Percentiles rank a stretch among this genome's conserved stretches.
phyloP scores from a whole-genome alignment of 768 basidiomycete genomes.

The Kwoniella bestiolae region DNA sequence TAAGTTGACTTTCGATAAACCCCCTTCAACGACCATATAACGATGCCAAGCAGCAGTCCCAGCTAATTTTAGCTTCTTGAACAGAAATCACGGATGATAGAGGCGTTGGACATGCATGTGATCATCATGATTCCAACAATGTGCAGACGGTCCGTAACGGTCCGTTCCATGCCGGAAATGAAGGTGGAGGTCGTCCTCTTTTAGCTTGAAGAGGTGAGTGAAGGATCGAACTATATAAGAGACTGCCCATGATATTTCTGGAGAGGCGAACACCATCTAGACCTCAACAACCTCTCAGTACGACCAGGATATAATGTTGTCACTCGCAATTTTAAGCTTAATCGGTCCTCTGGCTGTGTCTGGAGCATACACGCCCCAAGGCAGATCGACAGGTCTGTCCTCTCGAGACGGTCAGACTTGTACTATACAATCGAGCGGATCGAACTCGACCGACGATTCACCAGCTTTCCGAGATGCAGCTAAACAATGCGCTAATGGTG shows the following conservation, averaged over 20 bases:
- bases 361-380: constrained; percentile 9
- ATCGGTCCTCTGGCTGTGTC: constrained; percentile 3
- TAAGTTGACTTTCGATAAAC: no score
- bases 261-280: no score
- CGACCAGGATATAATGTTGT: not conserved
- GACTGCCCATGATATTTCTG: no score
- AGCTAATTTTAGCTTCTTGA: no score
- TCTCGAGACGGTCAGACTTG: constrained; percentile 10
- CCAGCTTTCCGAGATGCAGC: constrained; percentile 31
- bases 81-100: not conserved
- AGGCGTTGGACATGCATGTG: not conserved
- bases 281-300: no score
- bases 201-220: not conserved
- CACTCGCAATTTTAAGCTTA: not conserved
- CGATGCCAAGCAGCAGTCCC: no score
- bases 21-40: no score
- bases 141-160: not conserved
- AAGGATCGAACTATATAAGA: not conserved
- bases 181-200: constrained; percentile 13
- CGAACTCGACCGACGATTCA: constrained; percentile 35
- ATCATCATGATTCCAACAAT: not conserved
- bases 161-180: not conserved
- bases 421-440: constrained; percentile 16
- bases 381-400: not conserved
- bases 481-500: constrained; percentile 33